Conservation (phyloP, 768 basidiomycete genomes). For the Boletus vinaceobasis region DNA sequence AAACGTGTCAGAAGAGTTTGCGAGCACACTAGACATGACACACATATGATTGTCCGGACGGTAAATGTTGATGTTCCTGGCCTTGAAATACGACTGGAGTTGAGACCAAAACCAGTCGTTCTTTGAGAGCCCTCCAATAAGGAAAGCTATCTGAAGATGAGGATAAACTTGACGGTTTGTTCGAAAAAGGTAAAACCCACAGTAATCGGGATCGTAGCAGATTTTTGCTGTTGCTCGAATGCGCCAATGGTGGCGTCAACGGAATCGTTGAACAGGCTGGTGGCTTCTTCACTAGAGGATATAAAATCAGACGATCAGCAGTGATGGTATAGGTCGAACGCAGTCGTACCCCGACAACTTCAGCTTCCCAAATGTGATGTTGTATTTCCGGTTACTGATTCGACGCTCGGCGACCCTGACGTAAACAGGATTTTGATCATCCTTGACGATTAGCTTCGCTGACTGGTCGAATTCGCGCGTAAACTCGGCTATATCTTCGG, state of each 20-base stretch:
- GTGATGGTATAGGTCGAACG: background rate
- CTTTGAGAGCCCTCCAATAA: conserved; percentile 10
- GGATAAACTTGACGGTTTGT: background rate
- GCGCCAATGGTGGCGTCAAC: conserved; percentile 6
- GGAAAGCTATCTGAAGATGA: conserved; percentile 6
- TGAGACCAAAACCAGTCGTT: conserved; percentile 12
- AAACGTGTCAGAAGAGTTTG: background rate
- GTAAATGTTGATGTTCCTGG: background rate
- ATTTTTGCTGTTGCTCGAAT: conserved; percentile 11
- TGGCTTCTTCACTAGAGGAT: conserved; percentile 4
- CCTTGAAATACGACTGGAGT: conserved; percentile 11
- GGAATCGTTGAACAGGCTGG: conserved; percentile 6
- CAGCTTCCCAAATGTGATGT: conserved; percentile 6
- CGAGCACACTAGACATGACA: background rate
- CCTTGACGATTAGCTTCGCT: conserved; percentile 5
- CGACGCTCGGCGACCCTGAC: conserved; percentile 6
- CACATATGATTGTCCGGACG: conserved; percentile 10
- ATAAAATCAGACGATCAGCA: background rate
- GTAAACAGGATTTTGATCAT: conserved; percentile 5
- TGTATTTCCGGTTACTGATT: background rate
- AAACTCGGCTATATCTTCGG: background rate
- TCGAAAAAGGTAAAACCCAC: background rate
- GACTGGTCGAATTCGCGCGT: conserved; percentile 2
- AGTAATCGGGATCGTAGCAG: background rate
- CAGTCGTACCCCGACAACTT: conserved; percentile 11